A percentile compares a stretch with the other conserved stretches of the same genome.
phyloP scores from a whole-genome alignment of 2,329 filamentous ascomycete species.

The Cercospora sp. region DNA sequence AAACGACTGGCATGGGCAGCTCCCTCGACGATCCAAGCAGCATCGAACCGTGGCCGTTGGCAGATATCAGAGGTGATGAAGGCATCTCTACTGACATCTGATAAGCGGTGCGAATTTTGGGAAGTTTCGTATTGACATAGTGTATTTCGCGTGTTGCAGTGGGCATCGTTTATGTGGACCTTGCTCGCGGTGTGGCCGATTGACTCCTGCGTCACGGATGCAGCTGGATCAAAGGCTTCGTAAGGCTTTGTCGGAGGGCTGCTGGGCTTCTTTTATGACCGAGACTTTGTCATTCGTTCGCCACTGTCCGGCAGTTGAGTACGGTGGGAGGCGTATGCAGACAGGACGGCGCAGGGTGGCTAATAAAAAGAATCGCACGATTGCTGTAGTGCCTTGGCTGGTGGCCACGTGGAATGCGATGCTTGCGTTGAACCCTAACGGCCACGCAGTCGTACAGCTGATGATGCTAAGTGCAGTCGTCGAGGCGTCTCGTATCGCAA shows the following conservation, averaged over 20 bases:
- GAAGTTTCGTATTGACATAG: slow-evolving; percentile 22
- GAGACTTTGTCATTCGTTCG: slow-evolving; percentile 6
- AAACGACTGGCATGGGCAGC: slow-evolving; percentile 36
- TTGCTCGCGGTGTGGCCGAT: slow-evolving; percentile 2
- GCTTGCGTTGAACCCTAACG: slow-evolving; percentile 12
- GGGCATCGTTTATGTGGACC: slow-evolving; percentile 18
- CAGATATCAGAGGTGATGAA: slow-evolving; percentile 15
- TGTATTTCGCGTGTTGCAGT: slow-evolving; percentile 25
- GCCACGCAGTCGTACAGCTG: not conserved
- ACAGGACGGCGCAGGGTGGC: not conserved
- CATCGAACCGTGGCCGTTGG: slow-evolving; percentile 16
- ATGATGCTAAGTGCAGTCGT: not conserved
- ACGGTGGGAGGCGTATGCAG: slow-evolving; percentile 3
- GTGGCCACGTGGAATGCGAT: slow-evolving; percentile 20
- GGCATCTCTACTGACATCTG: slow-evolving; percentile 16
- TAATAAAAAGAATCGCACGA: slow-evolving; percentile 18
- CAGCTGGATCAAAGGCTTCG: not conserved
- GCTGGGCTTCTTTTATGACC: slow-evolving; percentile 1
- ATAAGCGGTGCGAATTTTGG: slow-evolving; percentile 24
- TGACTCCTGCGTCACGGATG: not conserved
- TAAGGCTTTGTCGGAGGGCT: not conserved
- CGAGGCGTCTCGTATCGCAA: slow-evolving; percentile 9
- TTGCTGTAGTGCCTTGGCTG: slow-evolving; percentile 18
- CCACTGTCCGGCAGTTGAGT: slow-evolving; percentile 11
- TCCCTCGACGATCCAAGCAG: slow-evolving; percentile 29